These are phyloP conservation scores for Cordyceps javanica DNA, from an alignment of 2,329 filamentous ascomycete species.

Conservation along the genomic window DNA sequence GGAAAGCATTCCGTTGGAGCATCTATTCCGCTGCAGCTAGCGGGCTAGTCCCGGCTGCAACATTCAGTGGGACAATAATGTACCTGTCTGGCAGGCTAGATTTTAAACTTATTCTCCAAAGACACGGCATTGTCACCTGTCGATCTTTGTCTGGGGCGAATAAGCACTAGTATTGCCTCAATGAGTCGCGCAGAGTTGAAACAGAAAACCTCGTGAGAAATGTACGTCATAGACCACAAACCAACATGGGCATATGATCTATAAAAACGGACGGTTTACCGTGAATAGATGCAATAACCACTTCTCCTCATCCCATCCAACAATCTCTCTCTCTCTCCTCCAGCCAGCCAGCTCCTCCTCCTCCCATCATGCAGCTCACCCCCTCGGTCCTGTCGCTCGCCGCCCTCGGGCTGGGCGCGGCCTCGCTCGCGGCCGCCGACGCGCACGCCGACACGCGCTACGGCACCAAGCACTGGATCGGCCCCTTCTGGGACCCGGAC, in stretches of 20 bases:
- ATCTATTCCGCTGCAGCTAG: background rate
- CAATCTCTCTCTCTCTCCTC: background rate
- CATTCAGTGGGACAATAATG: background rate
- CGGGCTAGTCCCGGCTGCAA: background rate
- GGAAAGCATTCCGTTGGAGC: background rate
- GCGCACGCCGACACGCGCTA: conserved; percentile 11
- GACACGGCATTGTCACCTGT: background rate
- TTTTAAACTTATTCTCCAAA: background rate
- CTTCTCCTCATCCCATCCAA: background rate
- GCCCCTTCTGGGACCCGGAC: conserved; percentile 10
- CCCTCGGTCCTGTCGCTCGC: background rate
- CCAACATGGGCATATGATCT: background rate
- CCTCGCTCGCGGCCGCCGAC: conserved; percentile 1
- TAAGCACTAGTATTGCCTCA: background rate
- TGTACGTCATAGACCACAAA: background rate
- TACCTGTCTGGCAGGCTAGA: background rate
- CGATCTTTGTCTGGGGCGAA: background rate
- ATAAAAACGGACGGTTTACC: background rate
- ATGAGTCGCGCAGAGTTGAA: background rate
- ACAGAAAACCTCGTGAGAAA: background rate
- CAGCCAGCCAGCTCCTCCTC: background rate
- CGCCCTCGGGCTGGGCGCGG: background rate
- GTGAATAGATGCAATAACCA: background rate
- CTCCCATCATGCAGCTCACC: conserved; percentile 4
- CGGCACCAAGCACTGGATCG: conserved; percentile 13